Evolutionary conservation across 2,329 filamentous ascomycete species (phyloP).

Genomic region (Trichophyton simii): DNA sequence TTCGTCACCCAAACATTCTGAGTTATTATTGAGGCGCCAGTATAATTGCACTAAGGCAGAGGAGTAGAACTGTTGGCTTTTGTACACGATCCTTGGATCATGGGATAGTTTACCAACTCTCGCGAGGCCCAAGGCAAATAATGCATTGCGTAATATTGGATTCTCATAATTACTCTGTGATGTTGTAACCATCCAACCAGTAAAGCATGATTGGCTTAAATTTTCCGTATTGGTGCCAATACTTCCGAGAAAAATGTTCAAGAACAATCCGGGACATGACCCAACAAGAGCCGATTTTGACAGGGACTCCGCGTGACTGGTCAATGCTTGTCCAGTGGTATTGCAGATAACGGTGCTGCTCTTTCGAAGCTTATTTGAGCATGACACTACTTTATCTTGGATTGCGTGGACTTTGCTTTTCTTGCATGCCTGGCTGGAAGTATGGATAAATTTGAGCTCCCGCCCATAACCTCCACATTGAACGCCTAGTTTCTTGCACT

Average conservation of each 20-base stretch:
- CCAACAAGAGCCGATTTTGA: neutral
- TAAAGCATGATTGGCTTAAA: neutral
- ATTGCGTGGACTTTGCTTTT: neutral
- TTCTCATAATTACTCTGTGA: neutral
- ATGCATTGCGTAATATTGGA: neutral
- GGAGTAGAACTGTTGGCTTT: neutral
- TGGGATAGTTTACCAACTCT: neutral
- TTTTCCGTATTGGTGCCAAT: neutral
- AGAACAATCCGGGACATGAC: neutral
- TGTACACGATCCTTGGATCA: neutral
- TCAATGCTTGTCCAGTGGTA: neutral
- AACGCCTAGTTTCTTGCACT: conserved; percentile 2
- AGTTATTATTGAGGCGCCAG: neutral
- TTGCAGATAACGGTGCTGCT: neutral
- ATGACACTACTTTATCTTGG: neutral
- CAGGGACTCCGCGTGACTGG: neutral
- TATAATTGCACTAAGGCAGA: neutral
- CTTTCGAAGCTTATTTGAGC: neutral
- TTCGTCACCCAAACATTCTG: neutral
- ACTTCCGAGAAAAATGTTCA: neutral
- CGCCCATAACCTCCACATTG: neutral
- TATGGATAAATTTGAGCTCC: neutral
- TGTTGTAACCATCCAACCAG: neutral
- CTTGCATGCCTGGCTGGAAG: neutral
- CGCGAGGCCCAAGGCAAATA: neutral